Percentiles rank a stretch among this genome's conserved stretches.
Evolutionary conservation across 495 filamentous ascomycete genomes (phyloP).

Genomic region (Staphylotrichum longicolle): DNA sequence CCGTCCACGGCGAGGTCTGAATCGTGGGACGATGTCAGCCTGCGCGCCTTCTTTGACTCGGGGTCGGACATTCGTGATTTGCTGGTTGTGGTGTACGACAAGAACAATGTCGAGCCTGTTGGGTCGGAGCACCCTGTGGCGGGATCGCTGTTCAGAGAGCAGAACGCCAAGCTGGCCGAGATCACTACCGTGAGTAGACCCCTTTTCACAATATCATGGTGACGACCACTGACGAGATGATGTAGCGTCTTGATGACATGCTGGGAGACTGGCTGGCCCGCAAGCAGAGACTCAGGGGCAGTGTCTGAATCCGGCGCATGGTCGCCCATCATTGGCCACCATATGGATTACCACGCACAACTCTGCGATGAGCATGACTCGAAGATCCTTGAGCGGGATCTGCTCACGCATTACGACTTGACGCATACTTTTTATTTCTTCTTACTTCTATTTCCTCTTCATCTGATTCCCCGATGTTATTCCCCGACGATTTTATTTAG

Average conservation of each 20-base stretch:
- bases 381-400: background rate
- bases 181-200: constrained; percentile 63
- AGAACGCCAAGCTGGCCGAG: constrained; percentile 75
- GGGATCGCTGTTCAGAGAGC: constrained; percentile 74
- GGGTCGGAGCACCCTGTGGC: constrained; percentile 81
- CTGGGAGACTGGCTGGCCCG: constrained; percentile 76
- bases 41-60: constrained; percentile 89
- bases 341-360: too few species aligned
- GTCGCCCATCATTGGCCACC: too few species aligned
- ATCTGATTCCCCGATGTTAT: background rate
- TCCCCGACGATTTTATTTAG: background rate
- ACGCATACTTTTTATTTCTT: constrained; percentile 8
- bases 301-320: constrained; percentile 36
- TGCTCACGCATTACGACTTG: constrained; percentile 15
- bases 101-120: constrained; percentile 71
- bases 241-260: constrained; percentile 74
- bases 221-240: too few species aligned
- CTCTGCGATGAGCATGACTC: constrained; percentile 2
- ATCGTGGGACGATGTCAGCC: constrained; percentile 79
- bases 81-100: constrained; percentile 87
- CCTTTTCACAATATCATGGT: too few species aligned
- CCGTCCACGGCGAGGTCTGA: constrained; percentile 41
- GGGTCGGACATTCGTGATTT: constrained; percentile 88
- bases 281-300: constrained; percentile 54
- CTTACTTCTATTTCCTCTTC: background rate